A percentile compares a stretch with the other conserved stretches of the same genome.
Evolutionary conservation across 352 stramenopile genomes (phyloP).

Genomic region (Globisporangium viniferum): DNA sequence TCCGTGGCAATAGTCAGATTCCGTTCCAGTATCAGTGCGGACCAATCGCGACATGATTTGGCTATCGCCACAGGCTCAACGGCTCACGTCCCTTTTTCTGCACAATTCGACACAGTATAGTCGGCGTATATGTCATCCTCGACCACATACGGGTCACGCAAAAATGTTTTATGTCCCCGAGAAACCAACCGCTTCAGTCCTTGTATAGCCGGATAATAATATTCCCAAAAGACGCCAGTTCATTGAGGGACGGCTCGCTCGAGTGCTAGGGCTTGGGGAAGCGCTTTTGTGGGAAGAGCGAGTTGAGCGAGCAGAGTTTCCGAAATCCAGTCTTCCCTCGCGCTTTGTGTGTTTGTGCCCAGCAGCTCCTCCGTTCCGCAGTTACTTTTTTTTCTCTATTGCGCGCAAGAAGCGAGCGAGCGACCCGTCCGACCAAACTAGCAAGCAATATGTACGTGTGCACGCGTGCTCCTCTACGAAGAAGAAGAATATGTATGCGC

Average conservation of each 20-base stretch:
- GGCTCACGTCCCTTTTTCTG: neutral
- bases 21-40: neutral
- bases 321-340: constrained; percentile 5
- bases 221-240: neutral
- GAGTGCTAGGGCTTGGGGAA: neutral
- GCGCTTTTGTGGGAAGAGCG: neutral
- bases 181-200: neutral
- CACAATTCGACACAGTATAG: constrained; percentile 1
- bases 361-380: neutral
- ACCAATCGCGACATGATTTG: neutral
- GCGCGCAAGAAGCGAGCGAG: neutral
- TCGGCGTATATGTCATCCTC: neutral
- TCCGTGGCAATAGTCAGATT: neutral
- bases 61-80: constrained; percentile 1
- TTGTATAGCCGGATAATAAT: neutral
- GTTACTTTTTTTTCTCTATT: constrained; percentile 5
- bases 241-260: neutral
- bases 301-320: neutral
- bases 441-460: neutral
- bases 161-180: neutral
- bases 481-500: neutral
- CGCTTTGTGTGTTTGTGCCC: neutral
- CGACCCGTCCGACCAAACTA: neutral
- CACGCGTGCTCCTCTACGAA: neutral
- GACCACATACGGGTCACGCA: neutral